These are phyloP conservation scores for Colletotrichum cordylinicola DNA, from an alignment of 2,329 filamentous ascomycete genomes.

Conservation along the genomic window DNA sequence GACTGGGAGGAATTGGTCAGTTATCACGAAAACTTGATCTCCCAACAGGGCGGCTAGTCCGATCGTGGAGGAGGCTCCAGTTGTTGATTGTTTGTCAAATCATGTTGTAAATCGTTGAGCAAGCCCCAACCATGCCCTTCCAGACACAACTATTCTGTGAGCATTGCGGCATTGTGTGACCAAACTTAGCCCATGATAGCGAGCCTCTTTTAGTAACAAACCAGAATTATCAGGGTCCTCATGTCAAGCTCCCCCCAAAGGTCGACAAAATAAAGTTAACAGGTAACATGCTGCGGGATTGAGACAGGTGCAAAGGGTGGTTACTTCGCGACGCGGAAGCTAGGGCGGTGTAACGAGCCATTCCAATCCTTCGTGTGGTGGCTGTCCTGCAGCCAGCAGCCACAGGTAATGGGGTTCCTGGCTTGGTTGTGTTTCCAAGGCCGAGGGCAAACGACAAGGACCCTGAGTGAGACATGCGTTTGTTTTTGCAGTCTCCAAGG, in stretches of 20 bases:
- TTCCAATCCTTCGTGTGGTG: background rate
- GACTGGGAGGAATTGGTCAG: background rate
- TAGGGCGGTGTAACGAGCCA: slow-evolving; percentile 16
- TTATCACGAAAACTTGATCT: slow-evolving; percentile 4
- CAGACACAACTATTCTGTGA: background rate
- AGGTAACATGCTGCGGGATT: slow-evolving; percentile 8
- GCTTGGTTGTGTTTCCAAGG: background rate
- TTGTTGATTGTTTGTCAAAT: background rate
- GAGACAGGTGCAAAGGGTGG: background rate
- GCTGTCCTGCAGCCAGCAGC: background rate
- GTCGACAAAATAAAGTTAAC: slow-evolving; percentile 11
- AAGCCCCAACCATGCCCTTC: background rate
- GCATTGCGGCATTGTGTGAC: background rate
- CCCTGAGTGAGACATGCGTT: slow-evolving; percentile 9
- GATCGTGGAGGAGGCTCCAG: background rate
- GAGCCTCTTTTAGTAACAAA: background rate
- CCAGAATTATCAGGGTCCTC: background rate
- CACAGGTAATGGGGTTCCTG: background rate
- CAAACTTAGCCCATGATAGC: background rate
- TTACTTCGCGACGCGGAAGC: slow-evolving; percentile 10
- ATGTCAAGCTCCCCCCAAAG: background rate
- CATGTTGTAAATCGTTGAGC: background rate
- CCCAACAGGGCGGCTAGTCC: background rate
- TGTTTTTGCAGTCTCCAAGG: background rate
- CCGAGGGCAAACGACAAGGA: background rate